Evolutionary conservation across 164 flowering plant species (phyloP).

Genomic region (Annona cherimola): DNA sequence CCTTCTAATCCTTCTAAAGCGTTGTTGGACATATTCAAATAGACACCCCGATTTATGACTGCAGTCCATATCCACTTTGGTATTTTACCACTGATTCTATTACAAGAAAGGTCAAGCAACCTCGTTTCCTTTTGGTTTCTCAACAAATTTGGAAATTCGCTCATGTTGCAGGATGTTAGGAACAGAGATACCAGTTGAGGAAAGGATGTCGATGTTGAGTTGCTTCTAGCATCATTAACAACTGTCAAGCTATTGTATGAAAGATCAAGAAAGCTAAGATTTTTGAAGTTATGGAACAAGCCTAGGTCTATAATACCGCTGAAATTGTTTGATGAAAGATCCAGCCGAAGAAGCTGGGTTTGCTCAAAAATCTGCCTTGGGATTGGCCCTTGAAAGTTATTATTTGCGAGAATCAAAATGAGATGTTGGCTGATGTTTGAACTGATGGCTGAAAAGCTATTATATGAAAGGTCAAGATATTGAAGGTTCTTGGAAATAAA

Average conservation of each 20-base stretch:
- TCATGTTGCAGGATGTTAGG: slow-evolving; percentile 12
- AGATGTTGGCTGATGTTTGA: too few relatives aligned
- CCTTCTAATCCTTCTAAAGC: too few relatives aligned
- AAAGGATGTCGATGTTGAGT: background rate
- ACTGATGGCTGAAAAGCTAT: too few relatives aligned
- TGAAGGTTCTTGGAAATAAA: too few relatives aligned
- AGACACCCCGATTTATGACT: too few relatives aligned
- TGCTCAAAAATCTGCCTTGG: background rate
- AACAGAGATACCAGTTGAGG: background rate
- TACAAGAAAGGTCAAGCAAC: slow-evolving; percentile 1
- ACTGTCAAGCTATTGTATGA: background rate
- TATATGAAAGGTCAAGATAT: too few relatives aligned
- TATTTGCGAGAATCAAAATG: background rate
- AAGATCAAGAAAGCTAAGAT: background rate
- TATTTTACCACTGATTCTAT: background rate
- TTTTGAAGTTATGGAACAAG: background rate
- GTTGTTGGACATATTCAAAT: too few relatives aligned
- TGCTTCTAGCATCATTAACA: background rate
- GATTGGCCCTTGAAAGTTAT: background rate
- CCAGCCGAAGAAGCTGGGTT: background rate
- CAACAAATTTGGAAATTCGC: slow-evolving; percentile 16
- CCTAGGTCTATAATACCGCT: background rate
- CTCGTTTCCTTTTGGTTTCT: background rate
- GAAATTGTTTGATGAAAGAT: background rate
- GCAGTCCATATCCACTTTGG: slow-evolving; percentile 7